Base-by-base conservation (phyloP, 176 grass and related monocot species). In the Musa itinerans region DNA sequence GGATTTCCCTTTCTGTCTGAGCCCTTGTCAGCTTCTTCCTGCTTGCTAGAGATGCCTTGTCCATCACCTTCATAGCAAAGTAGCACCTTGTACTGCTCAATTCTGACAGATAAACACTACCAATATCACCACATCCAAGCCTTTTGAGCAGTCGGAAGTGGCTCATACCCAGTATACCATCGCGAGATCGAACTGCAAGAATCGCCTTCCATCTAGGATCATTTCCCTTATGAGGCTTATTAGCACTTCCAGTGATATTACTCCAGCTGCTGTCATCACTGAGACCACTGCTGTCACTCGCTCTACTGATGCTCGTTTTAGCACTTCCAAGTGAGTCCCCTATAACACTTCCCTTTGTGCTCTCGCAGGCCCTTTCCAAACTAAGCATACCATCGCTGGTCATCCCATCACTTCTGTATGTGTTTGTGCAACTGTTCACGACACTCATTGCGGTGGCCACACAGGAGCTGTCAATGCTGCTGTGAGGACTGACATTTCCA, bases 211-310 rank as follows among this genome's bases (percentile, higher is more conserved):
- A 88, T 78, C 82, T 90, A 24, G 90, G 90, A 68, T 97, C 93
- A 83, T 97, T 97, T 11, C 93, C 93, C 78, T 93, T 97, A 76
- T 93, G 90, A 78, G 93, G 93, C 85, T 97, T 97, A 74, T 78
- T 96, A 68, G 68, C 88, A 72, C 85, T 85, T 69, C 90, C 90
- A 48, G 86, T 91, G 59, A 93, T 76, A 77, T 93, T 84, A 80
- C 93, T 97, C 93, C 93, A 97, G 68, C 81, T 91, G 63, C 89
- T 93, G 70, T 91, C 90, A 59, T 97, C 93, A 56, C 93, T 97
- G 68, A 97, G 77, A 53, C 82, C 88, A 52, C 93, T 97, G 80
- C 93, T 93, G 76, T 97, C 84, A 9, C 93, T 97, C 64, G 90
- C 85, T 74, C 93, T 78, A 76, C 93, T 97, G 73, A 97, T 89